phyloP scores from a whole-genome alignment of 345 rosid genomes.

The Arabidopsis suecica region DNA sequence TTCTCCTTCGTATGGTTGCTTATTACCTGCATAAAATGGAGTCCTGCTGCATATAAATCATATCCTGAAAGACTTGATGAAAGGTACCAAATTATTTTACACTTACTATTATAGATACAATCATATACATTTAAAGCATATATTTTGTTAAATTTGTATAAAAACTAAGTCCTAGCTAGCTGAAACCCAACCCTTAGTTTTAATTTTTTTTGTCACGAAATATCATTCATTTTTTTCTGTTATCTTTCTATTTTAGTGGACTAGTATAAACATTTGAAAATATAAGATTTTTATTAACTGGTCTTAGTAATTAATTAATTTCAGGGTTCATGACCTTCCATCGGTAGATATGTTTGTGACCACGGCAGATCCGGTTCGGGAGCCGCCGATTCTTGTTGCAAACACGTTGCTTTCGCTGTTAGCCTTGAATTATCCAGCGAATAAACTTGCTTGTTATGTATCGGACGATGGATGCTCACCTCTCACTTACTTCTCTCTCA shows the following conservation, averaged over 20 bases:
- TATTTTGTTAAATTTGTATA: neutral
- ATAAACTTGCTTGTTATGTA: conserved; percentile 60
- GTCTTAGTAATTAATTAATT: neutral
- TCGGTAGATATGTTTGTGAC: conserved; percentile 64
- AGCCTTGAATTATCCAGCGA: conserved; percentile 64
- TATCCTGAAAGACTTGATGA: conserved; percentile 54
- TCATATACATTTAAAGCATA: neutral
- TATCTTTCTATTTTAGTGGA: neutral
- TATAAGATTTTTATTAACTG: neutral
- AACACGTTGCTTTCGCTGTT: conserved; percentile 53
- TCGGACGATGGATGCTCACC: conserved; percentile 73
- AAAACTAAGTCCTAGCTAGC: too few relatives aligned
- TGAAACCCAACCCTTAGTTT: too few relatives aligned
- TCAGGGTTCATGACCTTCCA: conserved; percentile 59
- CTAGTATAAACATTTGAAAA: conserved; percentile 1
- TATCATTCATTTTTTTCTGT: neutral
- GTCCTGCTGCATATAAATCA: conserved; percentile 51
- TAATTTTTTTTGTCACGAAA: neutral
- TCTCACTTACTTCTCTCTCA: conserved; percentile 59
- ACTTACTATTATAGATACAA: neutral
- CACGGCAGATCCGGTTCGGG: conserved; percentile 48
- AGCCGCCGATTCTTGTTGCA: conserved; percentile 39
- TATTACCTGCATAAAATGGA: conserved; percentile 59
- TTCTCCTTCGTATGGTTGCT: conserved; percentile 64
- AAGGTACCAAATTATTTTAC: conserved; percentile 35